Evolutionary conservation across 768 basidiomycete species (phyloP), one percentile per base, ranked within the genome.

Genomic region (Suillus ampliporus): DNA sequence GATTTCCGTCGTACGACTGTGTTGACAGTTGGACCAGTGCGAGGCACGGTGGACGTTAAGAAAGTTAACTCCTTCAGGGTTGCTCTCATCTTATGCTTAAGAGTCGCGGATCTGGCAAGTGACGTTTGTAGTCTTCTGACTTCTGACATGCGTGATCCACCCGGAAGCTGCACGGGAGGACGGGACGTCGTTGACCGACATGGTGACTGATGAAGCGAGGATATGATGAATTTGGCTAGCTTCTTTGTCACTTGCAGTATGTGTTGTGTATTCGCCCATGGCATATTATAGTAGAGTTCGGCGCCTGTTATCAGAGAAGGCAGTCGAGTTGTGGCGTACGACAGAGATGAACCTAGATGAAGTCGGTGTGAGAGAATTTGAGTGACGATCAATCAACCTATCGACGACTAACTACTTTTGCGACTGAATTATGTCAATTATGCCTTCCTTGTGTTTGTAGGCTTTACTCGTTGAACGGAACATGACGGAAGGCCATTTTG

Each of bases 61-160:
- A 47, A 21, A 59, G 70, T 68, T 75, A 73, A 67, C 73, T 76
- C 67, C 72, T 71, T 74, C 72, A 72, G 74, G 73, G 72, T 58
- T 76, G 66, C 48, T 61, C 62, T 67, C 66, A 76, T 72, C 40
- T 60, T 62, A 64, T 68, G 53, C 65, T 62, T 57, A 57, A 61
- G 41, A 8, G 37, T 66, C 23, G 69, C 35, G 69, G 65, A 73
- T 73, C 68, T 65, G 51, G 41, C 21, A 57, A 60, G 56, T 51
- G 56, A 60, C 47, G 69, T 40, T 52, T 40, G 31, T 26, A 19
- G 53, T 34, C 59, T 60, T 56, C 54, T 56, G 54, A 28, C 48
- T 37, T 60, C 46, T 59, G 53, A 28, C 54, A 40, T 52, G 62
- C 26, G 58, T 40, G 52, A 60, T 59, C 40, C 40, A 46, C 56